Base-by-base conservation (phyloP, 1,139 yeast species). In the Kodamaea plutei region DNA sequence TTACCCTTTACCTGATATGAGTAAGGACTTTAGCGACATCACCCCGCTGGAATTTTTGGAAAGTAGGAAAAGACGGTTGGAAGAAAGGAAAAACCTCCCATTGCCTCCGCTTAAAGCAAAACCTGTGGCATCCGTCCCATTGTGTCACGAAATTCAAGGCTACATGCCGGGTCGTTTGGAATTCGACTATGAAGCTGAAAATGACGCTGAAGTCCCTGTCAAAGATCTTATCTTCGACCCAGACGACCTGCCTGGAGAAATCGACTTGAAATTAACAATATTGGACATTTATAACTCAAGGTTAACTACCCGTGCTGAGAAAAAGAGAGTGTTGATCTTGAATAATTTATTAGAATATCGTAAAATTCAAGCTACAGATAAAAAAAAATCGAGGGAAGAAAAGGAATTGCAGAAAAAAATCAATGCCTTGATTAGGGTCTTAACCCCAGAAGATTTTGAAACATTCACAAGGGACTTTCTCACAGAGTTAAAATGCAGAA, bases 151-250 rank as follows among this genome's bases (percentile, higher is more conserved):
- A 50, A 78, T 91, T 39, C 97, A 91, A 57, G 97, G 96, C 3
- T 91, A 81, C 54, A 91, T 93, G 99, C 99, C 99, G 21, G 99
- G 98, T 28, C 76, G 98, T 48, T 66, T 91, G 41, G 99, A 91
- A 55, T 91, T 91, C 57, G 99, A 91, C 51, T 85, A 82, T 38
- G 99, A 91, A 54, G 88, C 84, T 23, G 98, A 93, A 54, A 91
- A 91, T 50, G 99, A 91, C 32, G 98, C 98, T 0, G 99, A 91
- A 57, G 70, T 83, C 34, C 80, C 94, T 0, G 87, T 91, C 22
- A 93, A 91, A 54, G 98, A 93, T 54, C 85, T 91, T 91, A 74
- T 83, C 6, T 91, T 93, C 51, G 97, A 91, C 48, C 87, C 93
- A 0, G 97, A 91, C 41, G 98, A 91, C 49, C 79, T 80, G 39